Evolutionary conservation across 345 rosid species (phyloP).

Genomic region (Salix koriyanagi): DNA sequence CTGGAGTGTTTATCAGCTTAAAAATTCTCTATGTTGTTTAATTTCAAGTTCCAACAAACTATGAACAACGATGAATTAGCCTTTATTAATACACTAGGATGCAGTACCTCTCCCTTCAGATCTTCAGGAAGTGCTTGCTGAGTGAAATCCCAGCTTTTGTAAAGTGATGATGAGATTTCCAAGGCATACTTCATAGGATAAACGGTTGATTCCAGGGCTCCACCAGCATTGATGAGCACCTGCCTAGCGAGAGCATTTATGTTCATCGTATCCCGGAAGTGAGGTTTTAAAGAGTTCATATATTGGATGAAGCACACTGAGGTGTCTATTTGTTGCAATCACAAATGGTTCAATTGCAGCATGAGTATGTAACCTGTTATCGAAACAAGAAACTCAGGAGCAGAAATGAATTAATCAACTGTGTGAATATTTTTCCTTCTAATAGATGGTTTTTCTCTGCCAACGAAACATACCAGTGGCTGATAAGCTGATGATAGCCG

Average conservation of each 20-base stretch:
- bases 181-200: slow-evolving; percentile 37
- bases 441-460: too few species aligned
- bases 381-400: not conserved
- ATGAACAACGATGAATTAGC: not conserved
- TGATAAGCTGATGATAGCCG: slow-evolving; percentile 82
- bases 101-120: slow-evolving; percentile 39
- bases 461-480: slow-evolving; percentile 62
- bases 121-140: slow-evolving; percentile 45
- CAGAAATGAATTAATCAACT: not conserved
- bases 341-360: slow-evolving; percentile 46
- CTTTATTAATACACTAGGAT: not conserved
- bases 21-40: not conserved
- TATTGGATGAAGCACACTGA: slow-evolving; percentile 45
- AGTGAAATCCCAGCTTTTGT: slow-evolving; percentile 39
- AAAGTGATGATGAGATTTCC: slow-evolving; percentile 37
- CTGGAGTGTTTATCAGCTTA: not conserved
- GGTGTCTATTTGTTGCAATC: slow-evolving; percentile 43
- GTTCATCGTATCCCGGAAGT: slow-evolving; percentile 43
- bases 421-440: not conserved
- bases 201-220: slow-evolving; percentile 33
- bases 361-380: slow-evolving; percentile 39
- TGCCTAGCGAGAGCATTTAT: slow-evolving; percentile 39
- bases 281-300: slow-evolving; percentile 45
- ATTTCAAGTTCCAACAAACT: not conserved
- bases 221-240: slow-evolving; percentile 40